Evolutionary conservation across 306 rosid species (phyloP), one percentile per base, ranked within the genome.

Genomic region (Trichosanthes cucumerina): DNA sequence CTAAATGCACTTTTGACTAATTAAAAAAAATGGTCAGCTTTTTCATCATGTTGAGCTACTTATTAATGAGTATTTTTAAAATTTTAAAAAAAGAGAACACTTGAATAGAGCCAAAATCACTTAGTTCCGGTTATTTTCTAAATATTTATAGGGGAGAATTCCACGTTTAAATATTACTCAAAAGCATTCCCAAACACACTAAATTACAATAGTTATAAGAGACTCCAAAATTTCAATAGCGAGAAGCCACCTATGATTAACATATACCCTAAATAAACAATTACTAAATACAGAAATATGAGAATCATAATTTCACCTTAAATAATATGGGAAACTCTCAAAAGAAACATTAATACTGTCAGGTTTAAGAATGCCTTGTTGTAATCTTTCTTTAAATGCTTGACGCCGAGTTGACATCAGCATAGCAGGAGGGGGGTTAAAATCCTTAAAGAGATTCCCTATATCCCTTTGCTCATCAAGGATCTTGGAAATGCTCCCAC

Each of bases 301-400:
- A 78, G 57, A 75, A 18, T 36, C 57, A 50, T 28, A 78, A 81
- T 70, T 69, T 78, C 63, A 96, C 99, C 99, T 96, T 80, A 96
- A 87, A 86, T 85, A 96, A 82, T 96, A 96, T 43, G 99, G 99
- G 78, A 96, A 96, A 82, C 79, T 83, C 86, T 92, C 98, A 72
- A 96, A 92, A 41, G 93, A 88, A 79, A 89, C 94, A 69, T 86
- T 91, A 79, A 87, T 91, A 63, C 86, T 82, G 52, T 86, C 91
- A 76, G 90, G 85, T 84, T 76, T 70, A 54, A 96, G 84, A 87
- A 96, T 87, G 84, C 88, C 88, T 81, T 86, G 81, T 56, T 79
- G 90, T 81, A 96, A 77, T 81, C 81, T 91, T 58, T 92, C 93
- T 84, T 81, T 96, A 58, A 85, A 90, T 49, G 93, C 93, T 64